These are phyloP conservation scores for Ophiostoma angusticollis DNA, from an alignment of 2,329 filamentous ascomycete species.

Conservation along the genomic window DNA sequence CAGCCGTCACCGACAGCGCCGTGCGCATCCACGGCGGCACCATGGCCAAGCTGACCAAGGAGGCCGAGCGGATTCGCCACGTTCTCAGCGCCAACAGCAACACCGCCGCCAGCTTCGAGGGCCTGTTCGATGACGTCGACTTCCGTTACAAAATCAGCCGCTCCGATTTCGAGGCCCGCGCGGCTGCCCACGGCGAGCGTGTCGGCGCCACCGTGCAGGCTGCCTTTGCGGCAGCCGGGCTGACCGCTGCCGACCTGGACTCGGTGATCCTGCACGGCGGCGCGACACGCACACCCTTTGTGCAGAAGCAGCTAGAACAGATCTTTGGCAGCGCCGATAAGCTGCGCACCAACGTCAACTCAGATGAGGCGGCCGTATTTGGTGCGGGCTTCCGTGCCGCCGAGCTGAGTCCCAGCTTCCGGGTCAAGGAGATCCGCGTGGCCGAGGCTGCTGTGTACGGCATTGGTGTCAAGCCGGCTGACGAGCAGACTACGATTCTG, in stretches of 20 bases:
- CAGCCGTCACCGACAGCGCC: constrained; percentile 45
- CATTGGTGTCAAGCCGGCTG: constrained; percentile 61
- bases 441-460: constrained; percentile 65
- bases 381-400: constrained; percentile 92
- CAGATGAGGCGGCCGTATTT: constrained; percentile 91
- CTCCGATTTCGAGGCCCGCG: constrained; percentile 67
- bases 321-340: constrained; percentile 60
- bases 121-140: constrained; percentile 80
- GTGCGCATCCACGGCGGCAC: constrained; percentile 69
- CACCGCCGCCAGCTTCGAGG: constrained; percentile 70
- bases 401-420: constrained; percentile 84
- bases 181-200: constrained; percentile 52
- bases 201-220: constrained; percentile 57
- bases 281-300: constrained; percentile 79
- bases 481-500: constrained; percentile 49
- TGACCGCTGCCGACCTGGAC: constrained; percentile 65
- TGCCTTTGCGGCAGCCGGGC: constrained; percentile 59
- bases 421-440: constrained; percentile 89
- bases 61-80: constrained; percentile 75
- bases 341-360: constrained; percentile 87
- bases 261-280: constrained; percentile 92
- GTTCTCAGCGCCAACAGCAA: constrained; percentile 88
- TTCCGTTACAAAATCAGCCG: constrained; percentile 85
- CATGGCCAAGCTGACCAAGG: constrained; percentile 83
- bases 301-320: constrained; percentile 77